A percentile compares a stretch with the other conserved stretches of the same genome.
Evolutionary conservation across 1,284 basidiomycete genomes (phyloP).

Genomic region (Trichosporon inkin): DNA sequence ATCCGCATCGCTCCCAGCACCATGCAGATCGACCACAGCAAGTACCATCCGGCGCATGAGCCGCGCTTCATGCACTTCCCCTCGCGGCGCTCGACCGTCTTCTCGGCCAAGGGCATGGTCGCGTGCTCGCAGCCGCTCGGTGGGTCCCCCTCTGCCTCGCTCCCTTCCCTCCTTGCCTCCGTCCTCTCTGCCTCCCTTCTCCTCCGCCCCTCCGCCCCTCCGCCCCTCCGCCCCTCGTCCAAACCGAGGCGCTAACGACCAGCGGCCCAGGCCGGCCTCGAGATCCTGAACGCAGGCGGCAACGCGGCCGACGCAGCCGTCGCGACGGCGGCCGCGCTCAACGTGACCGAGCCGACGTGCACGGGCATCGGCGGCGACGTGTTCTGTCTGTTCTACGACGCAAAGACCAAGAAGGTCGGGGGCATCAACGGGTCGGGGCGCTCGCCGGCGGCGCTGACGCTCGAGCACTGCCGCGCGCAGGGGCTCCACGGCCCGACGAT

Average conservation of each 20-base stretch:
- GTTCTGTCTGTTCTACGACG: conserved; percentile 88
- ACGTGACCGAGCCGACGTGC: conserved; percentile 65
- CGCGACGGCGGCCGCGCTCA: conserved; percentile 79
- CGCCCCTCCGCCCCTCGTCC: neutral
- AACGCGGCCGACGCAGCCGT: conserved; percentile 81
- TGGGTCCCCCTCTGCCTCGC: neutral
- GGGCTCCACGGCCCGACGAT: conserved; percentile 67
- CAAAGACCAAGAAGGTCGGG: conserved; percentile 67
- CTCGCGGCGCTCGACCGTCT: conserved; percentile 30
- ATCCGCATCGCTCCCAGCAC: neutral
- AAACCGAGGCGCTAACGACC: conserved; percentile 15
- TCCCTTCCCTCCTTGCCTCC: no score
- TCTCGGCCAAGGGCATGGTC: conserved; percentile 78
- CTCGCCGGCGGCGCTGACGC: conserved; percentile 71
- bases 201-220: no score
- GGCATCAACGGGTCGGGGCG: conserved; percentile 61
- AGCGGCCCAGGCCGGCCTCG: conserved; percentile 72
- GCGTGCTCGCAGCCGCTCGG: conserved; percentile 80
- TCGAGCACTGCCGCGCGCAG: conserved; percentile 66
- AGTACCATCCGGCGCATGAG: conserved; percentile 41
- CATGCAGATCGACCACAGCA: conserved; percentile 32
- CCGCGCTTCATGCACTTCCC: conserved; percentile 44
- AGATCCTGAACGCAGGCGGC: conserved; percentile 77
- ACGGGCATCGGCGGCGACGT: conserved; percentile 58
- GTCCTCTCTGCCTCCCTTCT: no score